Evolutionary conservation across 805 yeast species (phyloP), one percentile per base, ranked within the genome.

Genomic region (Lipomyces lipofer): DNA sequence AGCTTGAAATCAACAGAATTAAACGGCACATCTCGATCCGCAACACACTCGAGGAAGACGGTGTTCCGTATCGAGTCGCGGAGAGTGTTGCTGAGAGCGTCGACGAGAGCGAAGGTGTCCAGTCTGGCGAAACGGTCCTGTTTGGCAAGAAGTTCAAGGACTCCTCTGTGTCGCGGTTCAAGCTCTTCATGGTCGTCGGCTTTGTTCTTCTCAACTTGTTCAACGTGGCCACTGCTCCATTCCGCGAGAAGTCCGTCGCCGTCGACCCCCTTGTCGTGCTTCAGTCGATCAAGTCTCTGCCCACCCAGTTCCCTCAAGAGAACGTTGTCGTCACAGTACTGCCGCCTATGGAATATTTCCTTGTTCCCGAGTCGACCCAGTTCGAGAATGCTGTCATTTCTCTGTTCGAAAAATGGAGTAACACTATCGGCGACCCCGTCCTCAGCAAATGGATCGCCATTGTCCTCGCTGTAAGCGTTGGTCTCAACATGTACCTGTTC

Each of bases 11-110:
- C 69, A 83, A 82, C 68, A 77, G 87, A 56, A 94, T 94, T 52
- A 88, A 91, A 71, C 82, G 88, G 61, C 86, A 89, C 44, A 83
- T 88, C 55, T 81, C 82, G 51, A 79, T 90, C 67, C 84, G 85
- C 67, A 83, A 81, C 59, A 89, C 88, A 27, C 76, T 92, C 60
- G 94, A 91, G 73, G 99, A 92, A 69, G 99, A 92, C 66, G 98
- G 99, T 24, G 80, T 92, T 30, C 78, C 86, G 42, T 81, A 82
- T 36, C 69, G 75, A 44, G 86, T 86, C 30, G 97, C 97, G 9
- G 83, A 81, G 60, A 78, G 82, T 35, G 91, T 90, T 32, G 82
- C 84, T 15, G 76, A 66, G 51, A 35, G 55, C 52, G 47, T 49
- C 46, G 51, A 56, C 54, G 49, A 56, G 47, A 47, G 56, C 46